Base-by-base conservation (phyloP, 331 rosid genomes). In the Acacia pycnantha region DNA sequence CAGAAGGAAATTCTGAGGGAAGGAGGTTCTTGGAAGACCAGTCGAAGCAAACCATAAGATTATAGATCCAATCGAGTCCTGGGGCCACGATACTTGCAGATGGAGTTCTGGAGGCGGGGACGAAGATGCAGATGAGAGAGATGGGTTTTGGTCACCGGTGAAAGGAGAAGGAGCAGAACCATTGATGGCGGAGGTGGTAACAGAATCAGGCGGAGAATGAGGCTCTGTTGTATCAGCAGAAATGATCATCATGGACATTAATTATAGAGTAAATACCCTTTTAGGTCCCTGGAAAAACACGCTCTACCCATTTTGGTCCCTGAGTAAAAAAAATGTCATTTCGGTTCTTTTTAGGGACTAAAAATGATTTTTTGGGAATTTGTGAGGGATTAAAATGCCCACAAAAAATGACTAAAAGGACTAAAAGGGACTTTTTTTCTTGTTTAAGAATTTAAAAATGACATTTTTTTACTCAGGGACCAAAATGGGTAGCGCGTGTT, bases 71-170 rank as follows among this genome's bases (percentile, higher is more conserved):
- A 6, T 86, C 88, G 14, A 85, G 82, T 90, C 88, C 31, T 81
- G 44, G 3, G 98, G 95, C 98, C 98, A 94, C 7, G 83, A 74
- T 67, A 92, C 58, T 11, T 94, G 97, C 1, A 87, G 2, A 14
- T 71, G 71, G 2, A 86, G 77, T 15, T 80, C 86, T 11, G 83
- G 79, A 37, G 88, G 83, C n/a, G 88, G 86, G 3, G 77, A 18
- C 11, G 77, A 47, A 0, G 79, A 11, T 0, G 80, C 26, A 9
- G 80, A 26, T 8, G 74, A 31, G 14, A 6, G 18, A n/a, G 65
- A 8, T 29, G 53, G 71, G 59, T 70, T 72, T 71, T 72, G 43
- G 0, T 79, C 80, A 1, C 67, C 16, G 26, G 31, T 33, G 66
- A 31, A 26, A 24, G 37, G 16, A 40, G 70, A 14, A 22, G 78